Percentiles rank a stretch among this genome's conserved stretches.
phyloP scores from a whole-genome alignment of 1,284 basidiomycete species.

The Austropuccinia psidii region DNA sequence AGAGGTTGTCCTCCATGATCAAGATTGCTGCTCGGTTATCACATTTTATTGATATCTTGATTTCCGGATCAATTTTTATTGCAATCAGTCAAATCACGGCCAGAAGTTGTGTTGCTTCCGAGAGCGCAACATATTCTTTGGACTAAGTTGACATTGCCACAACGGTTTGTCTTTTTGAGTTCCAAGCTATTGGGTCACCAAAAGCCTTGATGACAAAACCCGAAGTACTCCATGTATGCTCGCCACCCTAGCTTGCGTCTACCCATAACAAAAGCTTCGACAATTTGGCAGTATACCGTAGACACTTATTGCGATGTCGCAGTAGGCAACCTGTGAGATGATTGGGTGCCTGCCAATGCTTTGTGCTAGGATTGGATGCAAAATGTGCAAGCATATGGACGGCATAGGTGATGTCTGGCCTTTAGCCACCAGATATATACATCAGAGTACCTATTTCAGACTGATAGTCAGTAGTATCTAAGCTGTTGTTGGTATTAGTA shows the following conservation, averaged over 20 bases:
- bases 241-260: constrained; percentile 20
- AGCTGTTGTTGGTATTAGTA: neutral
- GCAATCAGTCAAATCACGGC: no score
- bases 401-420: neutral
- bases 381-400: neutral
- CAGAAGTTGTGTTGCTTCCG: neutral
- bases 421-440: neutral
- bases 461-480: neutral
- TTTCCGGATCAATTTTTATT: no score
- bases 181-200: neutral
- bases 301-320: neutral
- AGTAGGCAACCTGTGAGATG: neutral
- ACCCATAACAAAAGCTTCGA: neutral
- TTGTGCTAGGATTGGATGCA: neutral
- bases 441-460: neutral
- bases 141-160: neutral
- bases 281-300: neutral
- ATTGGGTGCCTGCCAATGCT: constrained; percentile 3
- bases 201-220: neutral
- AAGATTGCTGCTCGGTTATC: constrained; percentile 7
- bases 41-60: neutral
- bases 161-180: neutral
- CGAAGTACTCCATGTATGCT: neutral
- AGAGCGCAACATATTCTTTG: neutral
- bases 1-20: neutral